Evolutionary conservation across 1,284 basidiomycete species (phyloP).

Genomic region (Leccinum griseonigrum): DNA sequence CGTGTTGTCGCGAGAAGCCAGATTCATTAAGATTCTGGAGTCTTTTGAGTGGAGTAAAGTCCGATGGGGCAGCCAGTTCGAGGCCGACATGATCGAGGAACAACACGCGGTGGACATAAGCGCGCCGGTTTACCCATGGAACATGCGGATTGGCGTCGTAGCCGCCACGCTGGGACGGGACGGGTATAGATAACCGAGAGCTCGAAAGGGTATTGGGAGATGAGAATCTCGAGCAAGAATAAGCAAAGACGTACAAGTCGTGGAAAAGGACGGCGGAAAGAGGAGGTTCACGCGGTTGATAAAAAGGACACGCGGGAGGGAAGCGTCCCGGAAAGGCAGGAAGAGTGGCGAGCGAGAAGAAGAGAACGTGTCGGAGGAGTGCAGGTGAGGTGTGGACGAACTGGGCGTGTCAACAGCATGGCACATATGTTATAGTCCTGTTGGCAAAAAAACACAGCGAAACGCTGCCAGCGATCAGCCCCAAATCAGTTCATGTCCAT

Average conservation of each 20-base stretch:
- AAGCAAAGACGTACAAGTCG: conserved; percentile 38
- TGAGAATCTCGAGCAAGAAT: conserved; percentile 35
- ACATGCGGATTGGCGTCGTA: conserved; percentile 33
- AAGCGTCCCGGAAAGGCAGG: conserved; percentile 51
- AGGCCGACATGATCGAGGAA: conserved; percentile 61
- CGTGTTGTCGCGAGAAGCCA: conserved; percentile 66
- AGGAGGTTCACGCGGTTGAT: conserved; percentile 28
- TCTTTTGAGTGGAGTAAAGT: conserved; percentile 66
- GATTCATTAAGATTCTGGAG: conserved; percentile 52
- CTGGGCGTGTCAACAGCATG: conserved; percentile 60
- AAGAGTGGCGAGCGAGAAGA: conserved; percentile 44
- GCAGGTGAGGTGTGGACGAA: conserved; percentile 57
- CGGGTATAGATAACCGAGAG: conserved; percentile 29
- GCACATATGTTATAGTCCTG: conserved; percentile 40
- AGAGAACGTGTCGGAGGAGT: conserved; percentile 54
- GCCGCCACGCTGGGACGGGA: conserved; percentile 23
- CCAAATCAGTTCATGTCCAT: background rate
- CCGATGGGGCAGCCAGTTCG: conserved; percentile 49
- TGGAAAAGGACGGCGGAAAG: conserved; percentile 31
- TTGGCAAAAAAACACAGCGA: conserved; percentile 6
- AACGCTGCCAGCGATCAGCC: conserved; percentile 16
- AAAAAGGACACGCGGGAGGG: conserved; percentile 39
- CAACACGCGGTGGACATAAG: conserved; percentile 59
- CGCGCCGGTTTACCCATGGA: conserved; percentile 43
- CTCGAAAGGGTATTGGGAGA: conserved; percentile 14